Base-by-base conservation (phyloP, 179 eudicot genomes). In the Heliamphora pulchella region DNA sequence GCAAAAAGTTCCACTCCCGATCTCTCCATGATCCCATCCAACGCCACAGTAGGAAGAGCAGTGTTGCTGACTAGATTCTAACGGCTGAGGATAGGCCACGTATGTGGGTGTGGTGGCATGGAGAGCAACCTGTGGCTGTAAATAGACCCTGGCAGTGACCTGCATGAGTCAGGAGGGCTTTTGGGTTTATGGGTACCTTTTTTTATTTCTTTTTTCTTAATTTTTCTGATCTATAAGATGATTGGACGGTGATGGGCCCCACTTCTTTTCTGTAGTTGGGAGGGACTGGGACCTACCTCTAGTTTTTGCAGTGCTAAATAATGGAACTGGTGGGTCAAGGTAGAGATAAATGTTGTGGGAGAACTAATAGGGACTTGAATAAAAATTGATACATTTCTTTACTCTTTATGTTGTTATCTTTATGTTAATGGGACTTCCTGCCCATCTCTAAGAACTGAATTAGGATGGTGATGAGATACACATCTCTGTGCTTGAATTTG, bases 41-140 rank as follows among this genome's bases (percentile, higher is more conserved):
- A 53, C 7, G 53, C 39, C 63, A 53, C 18, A 8, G 74, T 66
- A 53, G 1, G 41, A 64, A 13, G 13, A 8, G 41, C 15, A 20
- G 31, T 22, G 5, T 59, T 14, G 43, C 57, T 18, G 62, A 15
- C 5, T 72, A 10, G 59, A 63, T 39, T 11, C 63, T 17, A 51
- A 53, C 20, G 81, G 81, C 31, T 18, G 75, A 86, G 81, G 74
- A 64, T 18, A 18, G 75, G 80, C 84, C 88, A 83, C 87, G 87
- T 80, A 22, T 3, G 81, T n/a, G 80, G 81, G 55, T 15, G 22
- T n/a, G 63, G 17, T 43, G 66, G 85, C 88, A 79, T 47, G 77
- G 69, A 17, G 46, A 44, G 53, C 18, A 71, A 66, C 20, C n/a
- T 81, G 84, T 88, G 89, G 87, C 43, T 84, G 86, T 85, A 80